A percentile compares a stretch with the other conserved stretches of the same genome.
Evolutionary conservation across 805 yeast genomes (phyloP).

Genomic region (Wickerhamiella azymoides): DNA sequence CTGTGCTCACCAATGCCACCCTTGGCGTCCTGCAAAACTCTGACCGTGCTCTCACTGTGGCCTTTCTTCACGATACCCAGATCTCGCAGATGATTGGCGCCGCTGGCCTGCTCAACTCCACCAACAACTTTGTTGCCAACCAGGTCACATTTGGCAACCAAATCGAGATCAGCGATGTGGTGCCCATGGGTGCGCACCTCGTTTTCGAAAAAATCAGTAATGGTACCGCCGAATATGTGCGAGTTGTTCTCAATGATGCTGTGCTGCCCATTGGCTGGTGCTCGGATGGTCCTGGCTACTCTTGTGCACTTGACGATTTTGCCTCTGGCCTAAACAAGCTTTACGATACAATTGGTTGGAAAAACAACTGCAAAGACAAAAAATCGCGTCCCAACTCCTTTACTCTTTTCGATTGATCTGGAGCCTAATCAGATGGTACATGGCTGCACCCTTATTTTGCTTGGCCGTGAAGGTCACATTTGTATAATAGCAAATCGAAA

Average conservation of each 20-base stretch:
- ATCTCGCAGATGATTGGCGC: conserved; percentile 37
- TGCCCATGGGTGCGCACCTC: conserved; percentile 46
- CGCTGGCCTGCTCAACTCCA: conserved; percentile 33
- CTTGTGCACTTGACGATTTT: conserved; percentile 30
- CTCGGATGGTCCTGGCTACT: conserved; percentile 40
- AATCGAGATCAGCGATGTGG: conserved; percentile 34
- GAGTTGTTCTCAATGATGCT: conserved; percentile 39
- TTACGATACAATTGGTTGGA: neutral
- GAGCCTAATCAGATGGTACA: neutral
- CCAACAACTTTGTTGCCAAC: conserved; percentile 30
- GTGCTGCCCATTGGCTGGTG: conserved; percentile 38
- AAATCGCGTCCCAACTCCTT: neutral
- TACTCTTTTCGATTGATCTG: neutral
- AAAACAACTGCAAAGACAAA: neutral
- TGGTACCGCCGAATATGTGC: conserved; percentile 26
- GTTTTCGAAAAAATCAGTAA: conserved; percentile 38
- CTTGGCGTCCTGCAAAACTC: conserved; percentile 17
- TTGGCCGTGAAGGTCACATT: no score
- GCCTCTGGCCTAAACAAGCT: conserved; percentile 9
- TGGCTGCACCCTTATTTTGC: neutral
- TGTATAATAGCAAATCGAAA: no score
- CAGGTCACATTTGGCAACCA: conserved; percentile 34
- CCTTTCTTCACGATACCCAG: conserved; percentile 46
- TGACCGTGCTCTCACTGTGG: conserved; percentile 29
- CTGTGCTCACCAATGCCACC: conserved; percentile 36